phyloP scores from a whole-genome alignment of 805 yeast species.

The Yamadazyma paraphyllophila region DNA sequence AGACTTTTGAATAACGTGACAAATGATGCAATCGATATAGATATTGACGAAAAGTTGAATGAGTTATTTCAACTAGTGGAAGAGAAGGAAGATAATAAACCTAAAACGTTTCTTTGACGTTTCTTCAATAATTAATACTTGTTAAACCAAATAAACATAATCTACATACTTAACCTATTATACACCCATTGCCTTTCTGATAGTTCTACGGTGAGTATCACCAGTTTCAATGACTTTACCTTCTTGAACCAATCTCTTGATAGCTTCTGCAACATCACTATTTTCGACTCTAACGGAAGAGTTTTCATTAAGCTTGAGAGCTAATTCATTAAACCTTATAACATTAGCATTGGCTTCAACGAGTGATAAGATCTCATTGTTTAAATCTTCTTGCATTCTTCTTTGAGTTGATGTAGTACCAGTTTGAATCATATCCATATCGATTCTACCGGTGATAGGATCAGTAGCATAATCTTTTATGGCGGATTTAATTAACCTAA shows the following conservation, averaged over 20 bases:
- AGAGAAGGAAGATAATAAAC: conserved; percentile 7
- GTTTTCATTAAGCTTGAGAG: conserved; percentile 63
- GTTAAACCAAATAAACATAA: not conserved
- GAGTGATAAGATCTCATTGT: conserved; percentile 55
- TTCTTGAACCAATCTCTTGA: conserved; percentile 68
- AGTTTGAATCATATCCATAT: conserved; percentile 95
- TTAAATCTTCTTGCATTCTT: conserved; percentile 68
- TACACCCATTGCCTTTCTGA: conserved; percentile 28
- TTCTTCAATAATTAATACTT: too few relatives aligned
- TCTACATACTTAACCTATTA: conserved; percentile 2
- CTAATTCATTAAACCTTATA: conserved; percentile 58
- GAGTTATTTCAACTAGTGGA: conserved; percentile 33
- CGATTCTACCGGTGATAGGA: conserved; percentile 94
- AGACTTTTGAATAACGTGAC: conserved; percentile 27
- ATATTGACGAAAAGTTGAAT: conserved; percentile 39
- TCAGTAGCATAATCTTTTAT: conserved; percentile 98
- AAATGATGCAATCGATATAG: conserved; percentile 30
- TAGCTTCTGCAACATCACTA: conserved; percentile 63
- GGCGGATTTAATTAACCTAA: conserved; percentile 87
- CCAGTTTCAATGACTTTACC: conserved; percentile 68
- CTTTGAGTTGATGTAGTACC: conserved; percentile 90
- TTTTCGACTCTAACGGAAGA: conserved; percentile 65
- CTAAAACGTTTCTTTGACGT: not conserved
- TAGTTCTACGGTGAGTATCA: conserved; percentile 65
- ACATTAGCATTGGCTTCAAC: conserved; percentile 50